phyloP scores from a whole-genome alignment of 2,329 filamentous ascomycete genomes.

The Esteya vermicola region DNA sequence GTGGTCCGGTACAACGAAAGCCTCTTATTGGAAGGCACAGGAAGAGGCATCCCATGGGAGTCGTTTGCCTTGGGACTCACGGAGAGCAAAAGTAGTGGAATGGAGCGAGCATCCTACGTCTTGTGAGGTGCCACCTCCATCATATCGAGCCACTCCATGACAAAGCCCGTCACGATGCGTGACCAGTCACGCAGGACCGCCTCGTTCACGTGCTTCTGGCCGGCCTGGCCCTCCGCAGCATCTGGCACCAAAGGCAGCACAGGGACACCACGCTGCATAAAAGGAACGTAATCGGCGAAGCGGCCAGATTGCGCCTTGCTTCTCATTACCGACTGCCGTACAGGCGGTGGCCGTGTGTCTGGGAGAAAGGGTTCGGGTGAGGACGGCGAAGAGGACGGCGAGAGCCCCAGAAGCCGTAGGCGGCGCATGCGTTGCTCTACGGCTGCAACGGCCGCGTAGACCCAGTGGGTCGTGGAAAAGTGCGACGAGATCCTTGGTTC shows the following conservation, averaged over 20 bases:
- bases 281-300: conserved; percentile 71
- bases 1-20: too few species aligned
- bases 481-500: conserved; percentile 48
- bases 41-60: too few species aligned
- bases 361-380: conserved; percentile 55
- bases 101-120: too few species aligned
- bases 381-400: conserved; percentile 23
- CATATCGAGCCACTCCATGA: conserved; percentile 68
- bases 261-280: conserved; percentile 60
- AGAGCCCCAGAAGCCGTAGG: conserved; percentile 29
- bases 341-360: too few species aligned
- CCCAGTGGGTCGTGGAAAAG: conserved; percentile 69
- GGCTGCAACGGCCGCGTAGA: conserved; percentile 50
- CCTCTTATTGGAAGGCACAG: too few species aligned
- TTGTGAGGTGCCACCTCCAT: conserved; percentile 22
- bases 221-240: too few species aligned
- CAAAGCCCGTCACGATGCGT: conserved; percentile 57
- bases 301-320: conserved; percentile 30
- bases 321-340: conserved; percentile 14
- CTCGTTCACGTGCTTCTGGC: too few species aligned
- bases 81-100: too few species aligned
- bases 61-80: too few species aligned
- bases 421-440: conserved; percentile 50
- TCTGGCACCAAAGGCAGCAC: conserved; percentile 61
- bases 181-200: too few species aligned